Percentiles rank a stretch among this genome's conserved stretches.
Evolutionary conservation across 2,329 filamentous ascomycete genomes (phyloP).

Genomic region (Curvularia eragrostidis): DNA sequence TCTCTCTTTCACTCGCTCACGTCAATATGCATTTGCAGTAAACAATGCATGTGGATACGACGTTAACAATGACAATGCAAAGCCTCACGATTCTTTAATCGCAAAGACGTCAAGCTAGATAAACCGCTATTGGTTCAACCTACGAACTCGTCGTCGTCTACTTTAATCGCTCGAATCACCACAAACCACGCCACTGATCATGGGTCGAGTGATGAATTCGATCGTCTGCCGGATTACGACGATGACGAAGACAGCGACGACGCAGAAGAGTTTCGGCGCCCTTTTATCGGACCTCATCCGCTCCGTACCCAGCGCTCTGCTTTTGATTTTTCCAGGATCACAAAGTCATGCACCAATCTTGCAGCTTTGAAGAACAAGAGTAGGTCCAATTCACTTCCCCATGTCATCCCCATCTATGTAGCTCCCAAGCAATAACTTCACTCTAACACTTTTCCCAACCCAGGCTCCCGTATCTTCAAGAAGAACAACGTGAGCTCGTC

Average conservation of each 20-base stretch:
- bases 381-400: constrained; percentile 4
- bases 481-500: constrained; percentile 3
- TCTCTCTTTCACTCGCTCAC: neutral
- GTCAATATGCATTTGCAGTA: neutral
- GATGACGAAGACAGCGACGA: neutral
- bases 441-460: neutral
- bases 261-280: too few relatives aligned
- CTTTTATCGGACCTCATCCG: neutral
- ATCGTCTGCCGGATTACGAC: neutral
- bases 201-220: neutral
- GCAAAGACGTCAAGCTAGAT: constrained; percentile 12
- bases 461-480: constrained; percentile 29
- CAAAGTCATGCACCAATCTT: constrained; percentile 22
- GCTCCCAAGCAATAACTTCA: neutral
- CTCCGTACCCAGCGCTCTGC: neutral
- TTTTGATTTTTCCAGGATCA: constrained; percentile 10
- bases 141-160: constrained; percentile 7
- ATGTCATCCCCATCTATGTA: neutral
- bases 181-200: neutral
- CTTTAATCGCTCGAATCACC: neutral
- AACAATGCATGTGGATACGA: neutral
- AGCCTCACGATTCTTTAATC: constrained; percentile 23
- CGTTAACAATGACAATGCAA: constrained; percentile 8
- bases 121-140: constrained; percentile 13
- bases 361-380: constrained; percentile 22